These are phyloP conservation scores for grape (Vitis vinifera) DNA, from an alignment of 164 flowering plant species.

Conservation along the genomic window ASM3070453v1 NC_081806.1:19843001-19843500, in stretches of 20 bases:
- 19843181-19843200: neutral
- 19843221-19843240: neutral
- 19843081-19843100: constrained; percentile 49
- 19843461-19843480: constrained; percentile 85
- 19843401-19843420: constrained; percentile 81
- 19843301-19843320: constrained; percentile 37
- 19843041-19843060: constrained; percentile 60
- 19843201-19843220: neutral
- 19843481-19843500: constrained; percentile 62
- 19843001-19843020: neutral
- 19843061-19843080: constrained; percentile 40
- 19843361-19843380: constrained; percentile 59
- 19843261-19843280: neutral
- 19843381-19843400: constrained; percentile 61
- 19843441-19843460: constrained; percentile 77
- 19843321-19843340: constrained; percentile 59
- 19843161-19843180: neutral
- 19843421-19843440: constrained; percentile 96
- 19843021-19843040: constrained; percentile 18
- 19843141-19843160: neutral
- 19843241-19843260: neutral
- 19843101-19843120: constrained; percentile 74
- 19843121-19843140: constrained; percentile 68
- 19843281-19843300: constrained; percentile 2
- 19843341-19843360: constrained; percentile 80